Conservation (phyloP, 306 rosid species). For the Quercus bicolor region DNA sequence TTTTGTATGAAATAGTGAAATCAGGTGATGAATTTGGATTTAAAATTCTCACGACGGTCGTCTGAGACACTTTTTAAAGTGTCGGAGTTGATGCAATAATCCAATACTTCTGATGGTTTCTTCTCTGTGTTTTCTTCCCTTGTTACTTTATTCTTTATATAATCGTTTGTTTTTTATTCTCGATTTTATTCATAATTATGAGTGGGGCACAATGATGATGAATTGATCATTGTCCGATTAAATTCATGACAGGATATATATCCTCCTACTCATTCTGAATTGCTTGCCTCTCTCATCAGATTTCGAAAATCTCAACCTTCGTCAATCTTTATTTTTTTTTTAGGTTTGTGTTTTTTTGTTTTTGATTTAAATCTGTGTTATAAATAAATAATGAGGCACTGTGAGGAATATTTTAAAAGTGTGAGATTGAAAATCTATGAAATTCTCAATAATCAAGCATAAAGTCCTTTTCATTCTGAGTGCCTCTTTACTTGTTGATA, state of each 20-base stretch:
- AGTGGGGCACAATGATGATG: slow-evolving; percentile 25
- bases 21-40: slow-evolving; percentile 52
- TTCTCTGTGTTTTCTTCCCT: no score
- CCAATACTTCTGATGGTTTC: slow-evolving; percentile 44
- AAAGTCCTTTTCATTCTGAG: slow-evolving; percentile 36
- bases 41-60: slow-evolving; percentile 60
- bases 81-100: slow-evolving; percentile 38
- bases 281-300: background rate
- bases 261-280: slow-evolving; percentile 46
- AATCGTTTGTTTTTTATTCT: background rate
- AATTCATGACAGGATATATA: slow-evolving; percentile 21
- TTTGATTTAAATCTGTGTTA: background rate
- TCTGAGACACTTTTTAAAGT: slow-evolving; percentile 33
- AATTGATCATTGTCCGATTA: slow-evolving; percentile 22
- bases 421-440: slow-evolving; percentile 18
- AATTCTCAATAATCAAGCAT: background rate
- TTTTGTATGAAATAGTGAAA: background rate
- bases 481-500: background rate
- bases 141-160: no score
- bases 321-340: rapidly evolving
- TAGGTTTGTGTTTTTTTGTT: background rate
- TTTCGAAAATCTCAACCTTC: background rate
- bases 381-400: background rate
- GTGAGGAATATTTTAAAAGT: slow-evolving; percentile 19
- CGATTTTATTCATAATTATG: background rate